Conservation (phyloP, 2,329 filamentous ascomycete genomes). For the Parastagonospora avenae region DNA sequence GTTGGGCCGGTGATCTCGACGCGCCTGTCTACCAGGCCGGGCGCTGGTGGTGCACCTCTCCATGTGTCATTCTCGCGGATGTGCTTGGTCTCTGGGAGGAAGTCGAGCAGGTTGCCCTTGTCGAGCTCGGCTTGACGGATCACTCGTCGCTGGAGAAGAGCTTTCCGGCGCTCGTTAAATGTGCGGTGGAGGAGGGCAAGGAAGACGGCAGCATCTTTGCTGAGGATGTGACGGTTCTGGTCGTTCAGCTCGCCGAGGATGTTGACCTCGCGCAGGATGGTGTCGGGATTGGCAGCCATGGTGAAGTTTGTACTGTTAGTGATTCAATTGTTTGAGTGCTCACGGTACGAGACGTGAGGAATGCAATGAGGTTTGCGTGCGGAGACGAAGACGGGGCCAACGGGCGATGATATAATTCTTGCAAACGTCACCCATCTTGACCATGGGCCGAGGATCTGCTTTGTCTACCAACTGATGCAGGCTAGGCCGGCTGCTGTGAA, state of each 20-base stretch:
- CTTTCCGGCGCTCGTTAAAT: conserved; percentile 89
- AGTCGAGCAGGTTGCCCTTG: conserved; percentile 85
- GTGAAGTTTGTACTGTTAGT: conserved; percentile 12
- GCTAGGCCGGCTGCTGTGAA: conserved; percentile 37
- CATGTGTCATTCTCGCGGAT: conserved; percentile 93
- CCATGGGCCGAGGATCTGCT: conserved; percentile 42
- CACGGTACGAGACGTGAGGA: conserved; percentile 18
- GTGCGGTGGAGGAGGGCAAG: conserved; percentile 92
- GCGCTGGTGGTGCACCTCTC: conserved; percentile 89
- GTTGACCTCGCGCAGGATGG: conserved; percentile 84
- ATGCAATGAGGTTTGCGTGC: conserved; percentile 34
- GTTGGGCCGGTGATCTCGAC: conserved; percentile 98
- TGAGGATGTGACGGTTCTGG: conserved; percentile 86
- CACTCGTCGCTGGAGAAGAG: conserved; percentile 82
- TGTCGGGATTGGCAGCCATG: conserved; percentile 62
- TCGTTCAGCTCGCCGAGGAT: conserved; percentile 81
- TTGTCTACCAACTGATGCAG: conserved; percentile 25
- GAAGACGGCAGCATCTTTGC: conserved; percentile 87
- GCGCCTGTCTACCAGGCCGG: conserved; percentile 88
- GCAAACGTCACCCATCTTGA: conserved; percentile 41
- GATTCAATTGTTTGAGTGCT: conserved; percentile 11
- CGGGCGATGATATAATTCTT: conserved; percentile 34
- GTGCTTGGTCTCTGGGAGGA: conserved; percentile 92
- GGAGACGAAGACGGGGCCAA: conserved; percentile 27
- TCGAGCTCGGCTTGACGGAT: conserved; percentile 91